Conservation (phyloP, 192 early-diverging fungal species). For the Linnemannia schmuckeri region DNA sequence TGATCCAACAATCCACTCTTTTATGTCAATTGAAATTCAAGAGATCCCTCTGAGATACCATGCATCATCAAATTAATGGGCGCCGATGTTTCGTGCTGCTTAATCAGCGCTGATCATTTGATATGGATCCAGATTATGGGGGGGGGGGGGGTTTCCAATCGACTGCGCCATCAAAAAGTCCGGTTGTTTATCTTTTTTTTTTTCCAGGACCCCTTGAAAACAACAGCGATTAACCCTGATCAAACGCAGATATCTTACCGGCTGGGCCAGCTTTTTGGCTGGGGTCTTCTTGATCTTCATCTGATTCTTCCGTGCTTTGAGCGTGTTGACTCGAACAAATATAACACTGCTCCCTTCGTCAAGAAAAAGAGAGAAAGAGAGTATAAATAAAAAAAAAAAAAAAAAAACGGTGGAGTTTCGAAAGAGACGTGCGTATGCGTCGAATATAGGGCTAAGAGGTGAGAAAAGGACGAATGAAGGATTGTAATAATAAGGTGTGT, state of each 20-base stretch:
- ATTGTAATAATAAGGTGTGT: background rate
- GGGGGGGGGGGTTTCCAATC: background rate
- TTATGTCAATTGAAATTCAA: background rate
- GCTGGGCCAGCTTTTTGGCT: slow-evolving; percentile 69
- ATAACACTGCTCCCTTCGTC: background rate
- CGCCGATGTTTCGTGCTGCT: background rate
- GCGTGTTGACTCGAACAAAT: background rate
- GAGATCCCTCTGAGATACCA: background rate
- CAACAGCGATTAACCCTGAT: background rate
- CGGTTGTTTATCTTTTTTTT: background rate
- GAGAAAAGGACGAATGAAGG: background rate
- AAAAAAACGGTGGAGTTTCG: background rate
- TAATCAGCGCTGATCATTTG: background rate
- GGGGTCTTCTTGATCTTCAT: slow-evolving; percentile 76
- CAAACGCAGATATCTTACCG: slow-evolving; percentile 61
- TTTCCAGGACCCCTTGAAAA: background rate
- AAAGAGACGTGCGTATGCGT: background rate
- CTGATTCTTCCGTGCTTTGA: background rate
- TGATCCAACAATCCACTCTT: background rate
- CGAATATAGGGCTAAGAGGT: background rate
- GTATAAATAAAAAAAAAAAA: background rate
- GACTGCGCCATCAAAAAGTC: slow-evolving; percentile 5
- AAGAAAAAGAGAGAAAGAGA: background rate
- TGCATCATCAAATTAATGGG: background rate
- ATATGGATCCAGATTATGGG: background rate